Evolutionary conservation across 495 filamentous ascomycete species (phyloP).

Genomic region (Neurospora sp.): DNA sequence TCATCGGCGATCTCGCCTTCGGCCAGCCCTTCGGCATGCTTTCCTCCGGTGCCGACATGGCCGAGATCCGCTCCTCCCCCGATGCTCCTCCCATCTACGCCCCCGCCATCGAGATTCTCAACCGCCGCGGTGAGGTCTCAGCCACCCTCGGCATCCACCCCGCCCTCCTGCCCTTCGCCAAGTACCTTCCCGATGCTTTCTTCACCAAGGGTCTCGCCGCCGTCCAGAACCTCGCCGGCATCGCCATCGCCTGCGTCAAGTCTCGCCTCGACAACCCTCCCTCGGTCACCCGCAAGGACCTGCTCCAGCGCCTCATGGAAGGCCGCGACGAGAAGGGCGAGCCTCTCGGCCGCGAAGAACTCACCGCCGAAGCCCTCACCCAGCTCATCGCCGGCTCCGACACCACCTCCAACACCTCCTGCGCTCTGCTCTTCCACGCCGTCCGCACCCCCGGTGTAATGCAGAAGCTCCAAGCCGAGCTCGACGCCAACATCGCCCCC

Average conservation of each 20-base stretch:
- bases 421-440: slow-evolving; percentile 73
- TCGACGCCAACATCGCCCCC: slow-evolving; percentile 58
- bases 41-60: slow-evolving; percentile 47
- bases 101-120: slow-evolving; percentile 61
- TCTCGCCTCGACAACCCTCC: slow-evolving; percentile 60
- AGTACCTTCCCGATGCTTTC: slow-evolving; percentile 58
- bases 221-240: slow-evolving; percentile 58
- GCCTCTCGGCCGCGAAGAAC: slow-evolving; percentile 62
- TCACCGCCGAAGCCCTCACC: slow-evolving; percentile 81
- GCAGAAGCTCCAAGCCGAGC: slow-evolving; percentile 56
- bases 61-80: slow-evolving; percentile 43
- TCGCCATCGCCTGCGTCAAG: slow-evolving; percentile 73
- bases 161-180: slow-evolving; percentile 51
- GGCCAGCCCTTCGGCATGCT: slow-evolving; percentile 53
- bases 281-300: slow-evolving; percentile 54
- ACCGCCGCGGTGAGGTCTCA: slow-evolving; percentile 58
- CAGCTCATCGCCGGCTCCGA: slow-evolving; percentile 87
- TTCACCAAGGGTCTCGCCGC: slow-evolving; percentile 52
- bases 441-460: slow-evolving; percentile 62
- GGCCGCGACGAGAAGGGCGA: slow-evolving; percentile 72
- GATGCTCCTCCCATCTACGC: slow-evolving; percentile 45
- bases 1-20: slow-evolving; percentile 69
- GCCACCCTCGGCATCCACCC: slow-evolving; percentile 54
- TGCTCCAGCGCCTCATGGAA: slow-evolving; percentile 78
- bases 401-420: slow-evolving; percentile 83